phyloP scores from a whole-genome alignment of 108 stramenopile genomes.

The Cyclotella atomus region DNA sequence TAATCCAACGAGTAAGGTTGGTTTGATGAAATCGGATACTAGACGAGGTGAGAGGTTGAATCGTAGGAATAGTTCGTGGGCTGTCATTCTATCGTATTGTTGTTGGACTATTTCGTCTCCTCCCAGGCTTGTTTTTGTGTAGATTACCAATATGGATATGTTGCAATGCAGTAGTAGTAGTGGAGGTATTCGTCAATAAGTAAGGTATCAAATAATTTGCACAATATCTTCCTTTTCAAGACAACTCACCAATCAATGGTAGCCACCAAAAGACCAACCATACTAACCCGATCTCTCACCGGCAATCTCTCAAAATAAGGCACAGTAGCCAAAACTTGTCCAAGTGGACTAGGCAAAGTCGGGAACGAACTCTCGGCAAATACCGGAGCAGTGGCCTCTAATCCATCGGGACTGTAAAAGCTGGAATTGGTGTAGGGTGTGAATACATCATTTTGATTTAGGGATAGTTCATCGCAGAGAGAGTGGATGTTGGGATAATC shows the following conservation, averaged over 20 bases:
- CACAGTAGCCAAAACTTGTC: slow-evolving; percentile 89
- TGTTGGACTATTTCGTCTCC: slow-evolving; percentile 61
- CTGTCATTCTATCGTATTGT: slow-evolving; percentile 94
- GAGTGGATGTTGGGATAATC: slow-evolving; percentile 94
- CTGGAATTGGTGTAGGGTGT: slow-evolving; percentile 90
- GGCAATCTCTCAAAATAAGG: slow-evolving; percentile 92
- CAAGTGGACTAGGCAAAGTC: slow-evolving; percentile 85
- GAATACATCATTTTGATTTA: slow-evolving; percentile 79
- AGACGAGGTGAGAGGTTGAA: slow-evolving; percentile 78
- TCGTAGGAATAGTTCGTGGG: slow-evolving; percentile 83
- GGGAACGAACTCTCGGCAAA: slow-evolving; percentile 76
- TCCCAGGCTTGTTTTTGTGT: slow-evolving; percentile 45
- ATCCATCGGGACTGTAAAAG: slow-evolving; percentile 93
- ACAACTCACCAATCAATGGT: slow-evolving; percentile 85
- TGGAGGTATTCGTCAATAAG: no score
- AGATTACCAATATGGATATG: no score
- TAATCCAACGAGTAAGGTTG: slow-evolving; percentile 65
- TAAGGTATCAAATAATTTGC: no score
- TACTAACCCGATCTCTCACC: slow-evolving; percentile 80
- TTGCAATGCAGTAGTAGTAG: no score
- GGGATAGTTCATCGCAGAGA: slow-evolving; percentile 68
- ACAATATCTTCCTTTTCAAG: no score
- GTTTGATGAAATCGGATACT: slow-evolving; percentile 87
- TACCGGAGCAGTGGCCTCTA: slow-evolving; percentile 91
- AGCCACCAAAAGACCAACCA: slow-evolving; percentile 89